A percentile compares a stretch with the other conserved stretches of the same genome.
These are phyloP conservation scores for Begonia loranthoides DNA, from an alignment of 306 rosid species.

Conservation along the genomic window DNA sequence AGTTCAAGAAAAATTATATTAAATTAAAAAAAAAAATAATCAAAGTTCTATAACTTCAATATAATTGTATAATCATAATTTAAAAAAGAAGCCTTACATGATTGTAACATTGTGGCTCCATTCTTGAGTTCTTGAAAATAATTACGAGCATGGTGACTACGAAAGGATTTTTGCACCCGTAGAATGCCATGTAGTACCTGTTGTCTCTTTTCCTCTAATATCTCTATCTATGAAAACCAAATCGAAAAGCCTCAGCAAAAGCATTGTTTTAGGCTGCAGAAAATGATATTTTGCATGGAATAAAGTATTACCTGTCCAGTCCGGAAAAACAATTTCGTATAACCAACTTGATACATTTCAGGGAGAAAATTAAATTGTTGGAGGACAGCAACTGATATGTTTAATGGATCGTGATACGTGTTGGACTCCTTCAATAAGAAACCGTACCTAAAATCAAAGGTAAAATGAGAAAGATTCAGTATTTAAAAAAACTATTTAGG, in stretches of 20 bases:
- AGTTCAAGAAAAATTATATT: no score
- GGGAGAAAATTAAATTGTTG: conserved; percentile 67
- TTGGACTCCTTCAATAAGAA: conserved; percentile 41
- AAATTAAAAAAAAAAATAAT: no score
- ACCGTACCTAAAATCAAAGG: conserved; percentile 39
- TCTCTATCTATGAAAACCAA: conserved; percentile 48
- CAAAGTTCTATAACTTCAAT: no score
- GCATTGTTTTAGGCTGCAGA: neutral
- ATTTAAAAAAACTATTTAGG: neutral
- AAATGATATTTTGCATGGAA: neutral
- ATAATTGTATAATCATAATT: no score
- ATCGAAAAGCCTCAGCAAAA: conserved; percentile 12
- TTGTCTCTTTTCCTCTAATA: conserved; percentile 56
- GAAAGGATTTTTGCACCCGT: conserved; percentile 54
- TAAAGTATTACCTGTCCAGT: conserved; percentile 55
- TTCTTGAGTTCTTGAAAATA: conserved; percentile 35
- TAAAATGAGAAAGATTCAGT: conserved; percentile 1
- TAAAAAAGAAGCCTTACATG: conserved; percentile 29
- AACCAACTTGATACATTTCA: conserved; percentile 92
- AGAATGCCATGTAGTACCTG: conserved; percentile 38
- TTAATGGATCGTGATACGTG: conserved; percentile 59
- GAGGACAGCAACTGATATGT: conserved; percentile 64
- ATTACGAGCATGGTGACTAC: conserved; percentile 48
- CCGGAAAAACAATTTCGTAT: conserved; percentile 78
- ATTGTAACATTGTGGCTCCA: conserved; percentile 34